Evolutionary conservation across 768 basidiomycete species (phyloP).

Genomic region (Pisolithus microcarpus): DNA sequence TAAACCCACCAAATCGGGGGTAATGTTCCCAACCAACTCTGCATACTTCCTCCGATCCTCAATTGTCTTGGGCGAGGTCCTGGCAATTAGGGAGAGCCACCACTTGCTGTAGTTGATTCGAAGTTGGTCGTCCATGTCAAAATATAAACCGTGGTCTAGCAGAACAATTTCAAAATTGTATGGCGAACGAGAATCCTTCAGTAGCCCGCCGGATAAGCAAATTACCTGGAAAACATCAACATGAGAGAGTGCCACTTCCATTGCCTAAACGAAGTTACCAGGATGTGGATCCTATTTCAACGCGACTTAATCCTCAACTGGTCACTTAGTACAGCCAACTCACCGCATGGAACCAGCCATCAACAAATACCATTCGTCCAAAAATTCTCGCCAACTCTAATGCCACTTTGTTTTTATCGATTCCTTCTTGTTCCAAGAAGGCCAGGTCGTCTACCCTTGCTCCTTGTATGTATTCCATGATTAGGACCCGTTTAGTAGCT

Average conservation of each 20-base stretch:
- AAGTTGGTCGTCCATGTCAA: slow-evolving; percentile 75
- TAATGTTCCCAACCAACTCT: slow-evolving; percentile 83
- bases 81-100: slow-evolving; percentile 83
- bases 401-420: slow-evolving; percentile 91
- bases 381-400: slow-evolving; percentile 88
- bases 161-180: slow-evolving; percentile 96
- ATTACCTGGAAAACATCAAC: slow-evolving; percentile 49
- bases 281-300: slow-evolving; percentile 72
- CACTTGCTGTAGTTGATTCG: slow-evolving; percentile 81
- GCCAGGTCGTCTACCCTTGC: slow-evolving; percentile 81
- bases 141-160: slow-evolving; percentile 91
- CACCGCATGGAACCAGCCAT: slow-evolving; percentile 85
- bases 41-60: slow-evolving; percentile 81
- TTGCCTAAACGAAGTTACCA: slow-evolving; percentile 34
- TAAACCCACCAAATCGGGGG: slow-evolving; percentile 65
- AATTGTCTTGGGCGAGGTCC: slow-evolving; percentile 55
- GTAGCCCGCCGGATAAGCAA: slow-evolving; percentile 79
- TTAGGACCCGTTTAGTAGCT: slow-evolving; percentile 76
- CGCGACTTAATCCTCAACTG: slow-evolving; percentile 9
- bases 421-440: slow-evolving; percentile 73
- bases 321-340: slow-evolving; percentile 17
- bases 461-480: slow-evolving; percentile 94
- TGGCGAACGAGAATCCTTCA: slow-evolving; percentile 55
- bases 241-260: slow-evolving; percentile 3
- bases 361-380: slow-evolving; percentile 90